Evolutionary conservation across 176 grass and related monocot species (phyloP).

Genomic region (Typha latifolia): DNA sequence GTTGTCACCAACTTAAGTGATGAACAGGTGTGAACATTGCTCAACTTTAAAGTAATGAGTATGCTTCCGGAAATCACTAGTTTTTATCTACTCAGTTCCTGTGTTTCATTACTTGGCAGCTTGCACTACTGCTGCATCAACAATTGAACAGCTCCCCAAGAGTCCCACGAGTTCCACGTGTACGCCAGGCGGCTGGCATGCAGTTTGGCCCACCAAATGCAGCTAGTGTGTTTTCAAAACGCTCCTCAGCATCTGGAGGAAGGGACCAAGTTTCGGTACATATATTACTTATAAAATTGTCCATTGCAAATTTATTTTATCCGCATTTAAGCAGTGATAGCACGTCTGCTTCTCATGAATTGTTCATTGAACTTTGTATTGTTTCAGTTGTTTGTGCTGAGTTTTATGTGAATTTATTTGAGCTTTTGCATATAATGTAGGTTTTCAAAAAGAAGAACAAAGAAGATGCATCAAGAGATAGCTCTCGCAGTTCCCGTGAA

Average conservation of each 20-base stretch:
- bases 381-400: background rate
- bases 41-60: background rate
- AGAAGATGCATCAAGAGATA: slow-evolving; percentile 60
- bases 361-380: no score
- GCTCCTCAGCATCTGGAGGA: slow-evolving; percentile 60
- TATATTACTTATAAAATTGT: slow-evolving; percentile 12
- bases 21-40: slow-evolving; percentile 61
- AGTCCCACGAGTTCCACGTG: slow-evolving; percentile 88
- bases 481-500: slow-evolving; percentile 21
- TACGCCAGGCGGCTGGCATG: slow-evolving; percentile 52
- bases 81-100: slow-evolving; percentile 21
- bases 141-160: slow-evolving; percentile 98
- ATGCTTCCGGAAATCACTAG: background rate
- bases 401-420: slow-evolving; percentile 11
- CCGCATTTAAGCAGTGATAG: background rate
- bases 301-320: background rate
- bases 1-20: slow-evolving; percentile 60
- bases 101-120: slow-evolving; percentile 41
- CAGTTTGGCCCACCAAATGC: slow-evolving; percentile 46
- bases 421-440: slow-evolving; percentile 30
- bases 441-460: slow-evolving; percentile 79
- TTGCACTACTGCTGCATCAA: slow-evolving; percentile 91
- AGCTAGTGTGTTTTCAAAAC: slow-evolving; percentile 65
- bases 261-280: slow-evolving; percentile 62
- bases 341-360: no score